Base-by-base conservation (phyloP, 768 basidiomycete genomes). In the Suillus tomentosus region DNA sequence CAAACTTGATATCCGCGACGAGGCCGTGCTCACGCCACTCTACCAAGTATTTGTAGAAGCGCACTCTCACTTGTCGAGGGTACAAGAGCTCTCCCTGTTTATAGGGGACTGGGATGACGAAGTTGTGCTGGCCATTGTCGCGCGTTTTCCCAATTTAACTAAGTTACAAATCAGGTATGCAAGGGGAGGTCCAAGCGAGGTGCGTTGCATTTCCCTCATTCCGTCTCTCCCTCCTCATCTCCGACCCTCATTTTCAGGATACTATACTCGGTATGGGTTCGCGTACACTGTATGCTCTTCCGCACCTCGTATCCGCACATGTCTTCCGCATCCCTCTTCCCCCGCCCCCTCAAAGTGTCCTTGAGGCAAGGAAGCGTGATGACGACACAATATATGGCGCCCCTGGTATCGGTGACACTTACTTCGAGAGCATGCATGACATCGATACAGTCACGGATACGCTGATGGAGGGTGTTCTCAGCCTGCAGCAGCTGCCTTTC, bases 81-180 rank as follows among this genome's bases (percentile, higher is more conserved):
- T 76, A 10, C 64, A 72, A 24, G 74, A 76, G n/a, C 67, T 77
- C 15, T 70, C 79, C 39, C 70, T 78, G 10, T 77, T 80, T 50
- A 63, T 77, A 17, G 72, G 77, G 39, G 70, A 71, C 58, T 84
- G 83, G 83, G 82, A 83, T 63, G 74, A 79, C 53, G 82, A 84
- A 66, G 76, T 83, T 8, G 66, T 84, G 36, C 77, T 80, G 47
- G 81, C 80, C 6, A 67, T 81, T 31, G 73, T 74, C n/a, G 70
- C 73, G 56, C 74, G 80, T 43, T 81, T 83, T 63, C 65, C 62
- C 9, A 63, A 68, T 11, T 66, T 84, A 9, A 71, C 72, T 19
- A 74, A 75, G 47, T 72, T 84, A 22, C 77, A 77, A 65, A 72
- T 84, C 65, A 73, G 73, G 64, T 84, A 78, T 68, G 77, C 70